Percentiles rank a stretch among this genome's conserved stretches.
phyloP scores from a whole-genome alignment of 1,284 basidiomycete species.

The Pseudozyma tsukubaensis region DNA sequence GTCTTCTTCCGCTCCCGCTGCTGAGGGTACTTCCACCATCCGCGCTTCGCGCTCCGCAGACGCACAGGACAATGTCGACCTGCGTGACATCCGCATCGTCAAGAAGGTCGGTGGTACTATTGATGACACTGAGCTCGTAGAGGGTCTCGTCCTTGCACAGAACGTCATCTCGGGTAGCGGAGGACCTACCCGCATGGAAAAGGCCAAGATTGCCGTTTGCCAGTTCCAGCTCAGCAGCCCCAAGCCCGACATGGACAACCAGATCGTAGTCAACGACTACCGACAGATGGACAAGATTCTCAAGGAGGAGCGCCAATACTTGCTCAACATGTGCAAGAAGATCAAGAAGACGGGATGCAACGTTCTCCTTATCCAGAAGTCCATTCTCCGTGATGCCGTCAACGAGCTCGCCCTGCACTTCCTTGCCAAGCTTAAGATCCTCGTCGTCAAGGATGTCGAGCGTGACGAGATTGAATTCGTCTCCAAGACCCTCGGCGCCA shows the following conservation, averaged over 20 bases:
- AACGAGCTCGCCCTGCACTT: slow-evolving; percentile 99
- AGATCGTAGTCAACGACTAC: slow-evolving; percentile 99
- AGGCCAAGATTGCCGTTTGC: slow-evolving; percentile 97
- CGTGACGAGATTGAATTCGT: slow-evolving; percentile 99
- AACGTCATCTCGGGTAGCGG: slow-evolving; percentile 89
- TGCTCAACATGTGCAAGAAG: slow-evolving; percentile 98
- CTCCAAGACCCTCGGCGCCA: slow-evolving; percentile 91
- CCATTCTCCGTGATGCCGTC: slow-evolving; percentile 96
- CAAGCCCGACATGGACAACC: slow-evolving; percentile 99
- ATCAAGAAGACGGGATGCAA: slow-evolving; percentile 99
- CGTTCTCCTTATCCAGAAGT: slow-evolving; percentile 97
- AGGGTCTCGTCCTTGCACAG: slow-evolving; percentile 96
- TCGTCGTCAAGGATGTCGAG: slow-evolving; percentile 97
- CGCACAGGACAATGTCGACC: slow-evolving; percentile 76
- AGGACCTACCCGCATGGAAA: slow-evolving; percentile 94
- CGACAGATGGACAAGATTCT: slow-evolving; percentile 99
- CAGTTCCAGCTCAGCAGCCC: slow-evolving; percentile 98
- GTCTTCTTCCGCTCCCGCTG: slow-evolving; percentile 88
- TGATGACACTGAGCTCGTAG: slow-evolving; percentile 96
- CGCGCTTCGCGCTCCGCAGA: slow-evolving; percentile 26
- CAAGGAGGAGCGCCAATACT: slow-evolving; percentile 97
- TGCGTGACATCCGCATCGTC: slow-evolving; percentile 93
- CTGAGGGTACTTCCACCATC: slow-evolving; percentile 2
- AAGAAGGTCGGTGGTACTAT: slow-evolving; percentile 99
- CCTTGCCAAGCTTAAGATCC: slow-evolving; percentile 95